Percentiles rank a stretch among this genome's conserved stretches.
phyloP scores from a whole-genome alignment of 1,284 basidiomycete genomes.

The Termitomyces sp. region DNA sequence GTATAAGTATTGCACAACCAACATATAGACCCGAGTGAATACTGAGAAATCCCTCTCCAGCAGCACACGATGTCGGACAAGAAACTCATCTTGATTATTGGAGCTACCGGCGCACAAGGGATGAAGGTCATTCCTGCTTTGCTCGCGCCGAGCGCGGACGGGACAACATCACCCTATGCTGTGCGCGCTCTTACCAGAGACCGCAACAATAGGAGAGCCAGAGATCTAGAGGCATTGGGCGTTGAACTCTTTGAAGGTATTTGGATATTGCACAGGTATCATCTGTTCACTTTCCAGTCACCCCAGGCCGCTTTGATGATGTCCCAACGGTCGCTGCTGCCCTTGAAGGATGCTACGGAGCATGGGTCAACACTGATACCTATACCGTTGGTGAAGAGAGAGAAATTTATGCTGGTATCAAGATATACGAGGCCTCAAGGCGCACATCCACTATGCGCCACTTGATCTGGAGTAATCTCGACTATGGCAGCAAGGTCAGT shows the following conservation, averaged over 20 bases:
- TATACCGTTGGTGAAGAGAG: slow-evolving; percentile 41
- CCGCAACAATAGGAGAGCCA: slow-evolving; percentile 30
- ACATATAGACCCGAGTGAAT: slow-evolving; percentile 2
- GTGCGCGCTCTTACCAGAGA: slow-evolving; percentile 45
- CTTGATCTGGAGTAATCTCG: slow-evolving; percentile 43
- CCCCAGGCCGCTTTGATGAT: slow-evolving; percentile 31
- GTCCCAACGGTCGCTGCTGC: slow-evolving; percentile 27
- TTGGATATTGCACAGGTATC: neutral
- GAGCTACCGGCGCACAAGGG: slow-evolving; percentile 49
- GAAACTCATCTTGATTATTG: slow-evolving; percentile 46
- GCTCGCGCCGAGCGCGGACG: slow-evolving; percentile 31
- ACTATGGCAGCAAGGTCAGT: slow-evolving; percentile 39
- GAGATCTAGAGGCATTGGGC: slow-evolving; percentile 33
- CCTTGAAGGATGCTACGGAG: slow-evolving; percentile 38
- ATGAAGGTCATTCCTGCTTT: slow-evolving; percentile 39
- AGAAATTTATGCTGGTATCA: slow-evolving; percentile 38
- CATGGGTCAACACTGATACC: slow-evolving; percentile 42
- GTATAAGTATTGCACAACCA: slow-evolving; percentile 2
- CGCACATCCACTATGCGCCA: slow-evolving; percentile 33
- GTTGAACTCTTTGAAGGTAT: slow-evolving; percentile 41
- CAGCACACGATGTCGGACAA: slow-evolving; percentile 12
- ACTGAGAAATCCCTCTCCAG: neutral
- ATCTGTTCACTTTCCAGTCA: neutral
- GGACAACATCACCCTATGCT: slow-evolving; percentile 38
- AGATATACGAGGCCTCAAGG: slow-evolving; percentile 44